phyloP scores from a whole-genome alignment of 2,329 filamentous ascomycete genomes.

The Phialocephala subalpina region DNA sequence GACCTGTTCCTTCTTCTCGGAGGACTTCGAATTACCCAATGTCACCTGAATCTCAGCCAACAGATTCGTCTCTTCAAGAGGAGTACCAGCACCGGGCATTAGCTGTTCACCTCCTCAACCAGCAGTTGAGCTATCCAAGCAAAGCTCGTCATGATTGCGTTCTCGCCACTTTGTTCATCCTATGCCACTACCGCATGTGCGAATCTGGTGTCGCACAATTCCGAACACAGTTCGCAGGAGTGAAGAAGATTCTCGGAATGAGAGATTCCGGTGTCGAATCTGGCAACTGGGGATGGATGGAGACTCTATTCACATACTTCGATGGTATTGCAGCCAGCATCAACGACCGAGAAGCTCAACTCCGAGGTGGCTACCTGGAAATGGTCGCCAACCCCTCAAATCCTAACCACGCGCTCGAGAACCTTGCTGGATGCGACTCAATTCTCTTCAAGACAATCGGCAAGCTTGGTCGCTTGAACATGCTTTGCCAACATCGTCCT shows the following conservation, averaged over 20 bases:
- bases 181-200: constrained; percentile 93
- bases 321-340: constrained; percentile 92
- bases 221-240: constrained; percentile 90
- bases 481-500: constrained; percentile 76
- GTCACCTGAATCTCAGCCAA: constrained; percentile 53
- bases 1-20: constrained; percentile 32
- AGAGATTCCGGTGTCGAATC: constrained; percentile 67
- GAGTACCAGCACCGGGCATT: constrained; percentile 82
- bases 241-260: constrained; percentile 87
- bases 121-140: constrained; percentile 79
- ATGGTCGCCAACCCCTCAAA: constrained; percentile 70
- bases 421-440: constrained; percentile 86
- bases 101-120: constrained; percentile 84
- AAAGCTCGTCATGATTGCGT: constrained; percentile 86
- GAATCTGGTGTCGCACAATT: constrained; percentile 94
- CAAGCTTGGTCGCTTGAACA: constrained; percentile 83
- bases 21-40: constrained; percentile 36
- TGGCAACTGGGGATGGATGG: constrained; percentile 85
- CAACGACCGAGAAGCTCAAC: constrained; percentile 88
- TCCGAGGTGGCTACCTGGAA: constrained; percentile 69
- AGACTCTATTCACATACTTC: constrained; percentile 92
- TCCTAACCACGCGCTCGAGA: constrained; percentile 69
- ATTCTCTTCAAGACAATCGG: constrained; percentile 87
- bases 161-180: constrained; percentile 83
- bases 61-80: constrained; percentile 72